Conservation (phyloP, 2,329 filamentous ascomycete genomes). For the Botrytis paeoniae region DNA sequence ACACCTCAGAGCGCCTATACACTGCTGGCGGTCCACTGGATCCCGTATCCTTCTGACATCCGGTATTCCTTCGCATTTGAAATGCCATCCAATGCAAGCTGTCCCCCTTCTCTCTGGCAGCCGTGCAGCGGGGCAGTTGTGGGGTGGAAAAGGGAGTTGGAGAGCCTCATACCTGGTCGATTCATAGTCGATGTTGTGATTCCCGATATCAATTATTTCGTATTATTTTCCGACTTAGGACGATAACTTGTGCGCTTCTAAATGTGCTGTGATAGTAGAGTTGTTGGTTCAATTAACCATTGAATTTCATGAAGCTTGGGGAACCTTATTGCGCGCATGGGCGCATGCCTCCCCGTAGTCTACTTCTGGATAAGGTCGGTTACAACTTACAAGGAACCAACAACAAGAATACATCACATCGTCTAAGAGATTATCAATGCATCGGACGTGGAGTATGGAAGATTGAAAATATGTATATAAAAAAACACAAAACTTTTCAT, state of each 20-base stretch:
- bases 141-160: conserved; percentile 27
- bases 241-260: conserved; percentile 12
- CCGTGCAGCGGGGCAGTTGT: conserved; percentile 32
- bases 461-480: background rate
- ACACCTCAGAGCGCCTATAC: no score
- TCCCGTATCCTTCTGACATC: background rate
- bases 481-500: background rate
- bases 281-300: conserved; percentile 8
- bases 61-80: background rate
- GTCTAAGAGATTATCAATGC: background rate
- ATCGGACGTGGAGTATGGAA: background rate
- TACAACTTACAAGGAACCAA: background rate
- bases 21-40: background rate
- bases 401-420: background rate
- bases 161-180: conserved; percentile 37
- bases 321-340: conserved; percentile 18
- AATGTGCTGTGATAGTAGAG: conserved; percentile 6
- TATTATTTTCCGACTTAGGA: background rate
- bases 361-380: conserved; percentile 12
- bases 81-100: conserved; percentile 10
- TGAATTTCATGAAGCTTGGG: conserved; percentile 21
- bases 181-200: conserved; percentile 32
- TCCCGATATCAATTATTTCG: background rate
- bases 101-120: conserved; percentile 17
- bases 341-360: conserved; percentile 22